phyloP scores from a whole-genome alignment of 129 eudicot species.

The Silybum marianum region DNA sequence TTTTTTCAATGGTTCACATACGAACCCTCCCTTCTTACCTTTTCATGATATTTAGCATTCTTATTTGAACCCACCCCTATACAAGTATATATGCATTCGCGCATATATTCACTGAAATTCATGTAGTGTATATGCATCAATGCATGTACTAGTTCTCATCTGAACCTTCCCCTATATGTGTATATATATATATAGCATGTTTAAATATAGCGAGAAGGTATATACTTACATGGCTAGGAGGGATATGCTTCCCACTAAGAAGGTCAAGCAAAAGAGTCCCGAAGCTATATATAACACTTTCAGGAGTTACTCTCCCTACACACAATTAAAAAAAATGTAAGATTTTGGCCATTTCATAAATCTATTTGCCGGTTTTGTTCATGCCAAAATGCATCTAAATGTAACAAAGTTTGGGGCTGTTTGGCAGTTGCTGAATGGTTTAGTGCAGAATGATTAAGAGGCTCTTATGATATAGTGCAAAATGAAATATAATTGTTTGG shows the following conservation, averaged over 20 bases:
- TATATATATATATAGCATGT: neutral
- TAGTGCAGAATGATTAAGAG: too few relatives aligned
- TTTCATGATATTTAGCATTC: too few relatives aligned
- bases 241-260: slow-evolving; percentile 73
- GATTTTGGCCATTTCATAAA: neutral
- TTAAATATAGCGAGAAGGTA: neutral
- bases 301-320: slow-evolving; percentile 68
- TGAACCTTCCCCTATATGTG: neutral
- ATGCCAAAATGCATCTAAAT: neutral
- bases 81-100: neutral
- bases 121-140: neutral
- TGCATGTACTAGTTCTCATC: neutral
- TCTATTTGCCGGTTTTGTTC: neutral
- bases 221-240: slow-evolving; percentile 66
- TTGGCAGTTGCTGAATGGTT: too few relatives aligned
- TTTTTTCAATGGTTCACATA: too few relatives aligned
- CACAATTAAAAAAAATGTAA: neutral
- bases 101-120: neutral
- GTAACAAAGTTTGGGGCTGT: too few relatives aligned
- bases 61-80: too few relatives aligned
- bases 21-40: too few relatives aligned
- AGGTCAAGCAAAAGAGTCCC: slow-evolving; percentile 74
- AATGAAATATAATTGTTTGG: too few relatives aligned
- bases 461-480: too few relatives aligned
- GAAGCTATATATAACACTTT: slow-evolving; percentile 67